Evolutionary conservation across 2,329 filamentous ascomycete species (phyloP).

Genomic region (Fusarium sp.): DNA sequence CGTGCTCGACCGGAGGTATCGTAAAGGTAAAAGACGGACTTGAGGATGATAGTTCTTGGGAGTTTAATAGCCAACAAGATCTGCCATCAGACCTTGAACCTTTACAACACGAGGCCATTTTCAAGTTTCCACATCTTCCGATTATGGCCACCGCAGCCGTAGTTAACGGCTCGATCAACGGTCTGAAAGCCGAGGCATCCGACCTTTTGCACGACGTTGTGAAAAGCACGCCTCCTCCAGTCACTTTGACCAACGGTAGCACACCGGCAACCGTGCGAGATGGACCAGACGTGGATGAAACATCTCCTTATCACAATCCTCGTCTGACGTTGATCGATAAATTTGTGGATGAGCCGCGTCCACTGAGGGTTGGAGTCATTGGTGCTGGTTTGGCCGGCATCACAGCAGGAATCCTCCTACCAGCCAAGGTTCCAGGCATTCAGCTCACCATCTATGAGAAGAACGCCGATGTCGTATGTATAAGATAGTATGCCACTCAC

Average conservation of each 20-base stretch:
- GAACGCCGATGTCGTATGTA: conserved; percentile 69
- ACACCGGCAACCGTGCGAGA: not conserved
- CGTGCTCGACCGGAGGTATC: too few relatives aligned
- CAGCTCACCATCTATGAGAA: conserved; percentile 74
- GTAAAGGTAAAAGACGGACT: too few relatives aligned
- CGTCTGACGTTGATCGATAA: conserved; percentile 43
- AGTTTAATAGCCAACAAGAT: not conserved
- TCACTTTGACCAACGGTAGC: conserved; percentile 6
- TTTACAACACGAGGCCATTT: too few relatives aligned
- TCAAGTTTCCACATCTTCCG: not conserved
- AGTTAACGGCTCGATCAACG: conserved; percentile 16
- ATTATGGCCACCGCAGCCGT: conserved; percentile 22
- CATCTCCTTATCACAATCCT: conserved; percentile 37
- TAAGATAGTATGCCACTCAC: too few relatives aligned
- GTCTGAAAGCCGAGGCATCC: conserved; percentile 4
- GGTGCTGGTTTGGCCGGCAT: conserved; percentile 51
- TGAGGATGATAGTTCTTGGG: too few relatives aligned
- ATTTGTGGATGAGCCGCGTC: conserved; percentile 49
- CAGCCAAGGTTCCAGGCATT: conserved; percentile 73
- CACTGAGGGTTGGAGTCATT: conserved; percentile 49
- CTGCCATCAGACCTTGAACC: not conserved
- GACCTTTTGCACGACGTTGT: conserved; percentile 3
- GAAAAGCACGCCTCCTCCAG: conserved; percentile 10
- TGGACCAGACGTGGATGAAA: conserved; percentile 27
- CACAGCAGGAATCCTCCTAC: conserved; percentile 71